Base-by-base conservation (phyloP, 768 basidiomycete genomes). In the Mycena rosella region DNA sequence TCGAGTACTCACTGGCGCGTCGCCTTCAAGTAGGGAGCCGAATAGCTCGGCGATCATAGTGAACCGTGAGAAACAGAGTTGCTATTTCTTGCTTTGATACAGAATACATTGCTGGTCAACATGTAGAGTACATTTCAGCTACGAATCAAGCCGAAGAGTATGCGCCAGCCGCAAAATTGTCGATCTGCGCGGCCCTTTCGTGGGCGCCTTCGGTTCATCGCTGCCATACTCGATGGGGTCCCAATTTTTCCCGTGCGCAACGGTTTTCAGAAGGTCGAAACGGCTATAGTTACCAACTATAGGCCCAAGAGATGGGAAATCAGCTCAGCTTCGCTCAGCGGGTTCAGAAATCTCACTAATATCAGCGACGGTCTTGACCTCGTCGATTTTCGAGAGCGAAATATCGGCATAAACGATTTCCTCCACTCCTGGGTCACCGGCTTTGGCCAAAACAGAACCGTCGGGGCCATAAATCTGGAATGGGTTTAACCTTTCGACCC, bases 391-490 rank as follows among this genome's bases (percentile, higher is more conserved):
- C 51, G 73, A 69, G 7, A 77, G 68, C 20, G 75, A 76, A 47
- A 78, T 76, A 29, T 77, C 74, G 3, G 77, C 77, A 45, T 76
- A 77, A 2, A 77, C 59, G 29, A 77, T 76, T 44, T 68, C 59
- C 49, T 78, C 77, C n/a, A 67, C 68, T 15, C 74, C 77, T 18
- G 75, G 66, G 56, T 76, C 75, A 2, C 67, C 68, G 10, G 75
- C 66, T 29, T 71, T 67, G 17, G 73, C 69, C 40, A 78, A 69
- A 1, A 62, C 60, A 17, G 73, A 72, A n/a, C 77, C 77, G 44
- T 78, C 77, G 9, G 77, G 77, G 14, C 77, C 77, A 67, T 78
- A 78, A 15, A 78, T 77, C 76, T 77, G 34, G 18, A 32, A 34
- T 15, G 5, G 15, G 9, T 51, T n/a, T 48, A 17, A 29, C 17